Conservation (phyloP, 225 moss, liverwort and hornwort genomes). For the Bryum argenteum region DNA sequence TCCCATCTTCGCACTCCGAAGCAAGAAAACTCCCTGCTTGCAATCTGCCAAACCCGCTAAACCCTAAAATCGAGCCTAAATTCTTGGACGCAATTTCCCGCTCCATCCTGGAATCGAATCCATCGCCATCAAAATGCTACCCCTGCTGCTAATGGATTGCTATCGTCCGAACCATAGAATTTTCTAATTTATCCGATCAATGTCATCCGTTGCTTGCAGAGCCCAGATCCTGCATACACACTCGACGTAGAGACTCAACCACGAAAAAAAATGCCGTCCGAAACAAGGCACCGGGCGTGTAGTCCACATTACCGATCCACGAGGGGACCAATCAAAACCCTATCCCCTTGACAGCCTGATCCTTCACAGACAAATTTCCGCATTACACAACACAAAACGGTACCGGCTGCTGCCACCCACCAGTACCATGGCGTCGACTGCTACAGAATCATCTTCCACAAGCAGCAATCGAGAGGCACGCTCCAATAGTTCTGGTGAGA, state of each 20-base stretch:
- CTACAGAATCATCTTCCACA: neutral
- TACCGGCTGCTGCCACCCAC: neutral
- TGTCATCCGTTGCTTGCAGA: neutral
- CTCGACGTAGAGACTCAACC: constrained; percentile 35
- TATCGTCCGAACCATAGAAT: neutral
- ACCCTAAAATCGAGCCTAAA: constrained; percentile 27
- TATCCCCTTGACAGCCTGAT: neutral
- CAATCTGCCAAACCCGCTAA: neutral
- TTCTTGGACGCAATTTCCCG: constrained; percentile 11
- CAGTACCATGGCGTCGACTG: constrained; percentile 5
- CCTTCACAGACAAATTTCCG: constrained; percentile 23
- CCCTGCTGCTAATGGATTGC: constrained; percentile 8
- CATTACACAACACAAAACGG: neutral
- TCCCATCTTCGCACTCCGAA: constrained; percentile 3
- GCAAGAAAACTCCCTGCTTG: neutral
- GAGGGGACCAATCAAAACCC: constrained; percentile 7
- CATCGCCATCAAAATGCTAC: constrained; percentile 14
- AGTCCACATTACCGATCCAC: constrained; percentile 28
- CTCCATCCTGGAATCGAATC: constrained; percentile 25
- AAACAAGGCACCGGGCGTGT: constrained; percentile 23
- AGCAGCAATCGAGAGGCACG: no score
- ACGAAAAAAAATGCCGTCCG: constrained; percentile 23
- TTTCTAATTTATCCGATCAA: neutral
- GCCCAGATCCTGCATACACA: constrained; percentile 32
- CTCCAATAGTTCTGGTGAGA: no score